These are phyloP conservation scores for Citrus glauca DNA, from an alignment of 345 rosid species.

Conservation along the genomic window DNA sequence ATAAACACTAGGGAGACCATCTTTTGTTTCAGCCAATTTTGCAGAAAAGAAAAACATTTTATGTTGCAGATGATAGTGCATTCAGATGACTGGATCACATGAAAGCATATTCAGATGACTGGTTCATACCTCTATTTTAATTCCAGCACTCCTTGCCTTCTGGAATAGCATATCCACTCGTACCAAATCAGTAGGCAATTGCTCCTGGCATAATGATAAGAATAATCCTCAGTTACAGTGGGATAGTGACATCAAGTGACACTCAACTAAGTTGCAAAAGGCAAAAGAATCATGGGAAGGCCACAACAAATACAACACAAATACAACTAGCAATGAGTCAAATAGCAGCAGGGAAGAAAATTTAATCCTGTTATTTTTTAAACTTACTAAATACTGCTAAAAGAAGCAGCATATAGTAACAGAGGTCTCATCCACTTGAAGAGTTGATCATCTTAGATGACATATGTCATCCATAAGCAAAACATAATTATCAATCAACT, in stretches of 20 bases:
- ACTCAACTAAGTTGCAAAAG: slow-evolving; percentile 2
- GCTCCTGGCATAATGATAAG: slow-evolving; percentile 56
- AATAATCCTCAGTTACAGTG: not conserved
- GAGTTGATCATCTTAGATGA: not conserved
- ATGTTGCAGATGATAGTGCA: not conserved
- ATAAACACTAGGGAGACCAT: not conserved
- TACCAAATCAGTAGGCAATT: slow-evolving; percentile 74
- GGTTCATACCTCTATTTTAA: slow-evolving; percentile 60
- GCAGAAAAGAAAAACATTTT: not conserved
- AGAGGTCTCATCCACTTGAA: not conserved
- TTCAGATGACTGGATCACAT: not conserved
- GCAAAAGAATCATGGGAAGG: not conserved
- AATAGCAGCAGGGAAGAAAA: not conserved
- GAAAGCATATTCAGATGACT: slow-evolving; percentile 2
- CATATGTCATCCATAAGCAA: not conserved
- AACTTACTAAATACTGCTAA: not conserved
- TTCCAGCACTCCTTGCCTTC: slow-evolving; percentile 67
- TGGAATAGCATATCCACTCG: slow-evolving; percentile 81
- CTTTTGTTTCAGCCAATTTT: not conserved
- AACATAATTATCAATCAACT: not conserved
- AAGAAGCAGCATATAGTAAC: not conserved
- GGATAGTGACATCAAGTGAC: not conserved
- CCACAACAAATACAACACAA: not conserved
- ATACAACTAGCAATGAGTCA: not conserved
- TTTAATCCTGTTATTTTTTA: not conserved